These are phyloP conservation scores for Gyrodon lividus DNA, from an alignment of 768 basidiomycete species.

Conservation along the genomic window DNA sequence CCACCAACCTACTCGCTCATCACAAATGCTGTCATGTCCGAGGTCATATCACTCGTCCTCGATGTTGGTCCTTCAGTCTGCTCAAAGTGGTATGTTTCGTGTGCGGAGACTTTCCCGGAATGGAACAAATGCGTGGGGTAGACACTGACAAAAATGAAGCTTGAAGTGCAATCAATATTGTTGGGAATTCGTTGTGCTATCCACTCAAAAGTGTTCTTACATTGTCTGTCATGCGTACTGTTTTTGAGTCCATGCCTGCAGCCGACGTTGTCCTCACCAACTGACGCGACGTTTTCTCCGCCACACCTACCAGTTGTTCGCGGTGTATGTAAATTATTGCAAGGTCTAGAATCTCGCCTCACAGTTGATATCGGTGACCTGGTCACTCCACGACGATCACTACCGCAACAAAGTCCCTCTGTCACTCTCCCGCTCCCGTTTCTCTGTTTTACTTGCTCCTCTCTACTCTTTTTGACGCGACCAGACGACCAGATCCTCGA, in stretches of 20 bases:
- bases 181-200: not conserved
- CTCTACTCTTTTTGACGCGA: not conserved
- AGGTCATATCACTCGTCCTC: not conserved
- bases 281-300: slow-evolving; percentile 7
- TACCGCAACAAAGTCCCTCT: slow-evolving; percentile 1
- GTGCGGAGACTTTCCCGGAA: not conserved
- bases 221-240: not conserved
- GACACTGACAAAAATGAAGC: not conserved
- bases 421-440: not conserved
- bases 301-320: no score
- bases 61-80: not conserved
- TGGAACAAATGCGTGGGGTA: not conserved
- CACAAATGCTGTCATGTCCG: not conserved
- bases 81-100: not conserved
- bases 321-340: no score
- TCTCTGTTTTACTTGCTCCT: not conserved
- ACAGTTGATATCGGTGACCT: not conserved
- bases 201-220: not conserved
- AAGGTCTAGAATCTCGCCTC: not conserved
- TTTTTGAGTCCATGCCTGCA: not conserved
- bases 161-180: no score
- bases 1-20: not conserved
- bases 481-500: not conserved
- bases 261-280: not conserved
- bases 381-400: not conserved